Percentiles rank a stretch among this genome's conserved stretches.
These are phyloP conservation scores for Bonnemaisonia californica DNA, from an alignment of 31 red algal species.

Conservation along the genomic window DNA sequence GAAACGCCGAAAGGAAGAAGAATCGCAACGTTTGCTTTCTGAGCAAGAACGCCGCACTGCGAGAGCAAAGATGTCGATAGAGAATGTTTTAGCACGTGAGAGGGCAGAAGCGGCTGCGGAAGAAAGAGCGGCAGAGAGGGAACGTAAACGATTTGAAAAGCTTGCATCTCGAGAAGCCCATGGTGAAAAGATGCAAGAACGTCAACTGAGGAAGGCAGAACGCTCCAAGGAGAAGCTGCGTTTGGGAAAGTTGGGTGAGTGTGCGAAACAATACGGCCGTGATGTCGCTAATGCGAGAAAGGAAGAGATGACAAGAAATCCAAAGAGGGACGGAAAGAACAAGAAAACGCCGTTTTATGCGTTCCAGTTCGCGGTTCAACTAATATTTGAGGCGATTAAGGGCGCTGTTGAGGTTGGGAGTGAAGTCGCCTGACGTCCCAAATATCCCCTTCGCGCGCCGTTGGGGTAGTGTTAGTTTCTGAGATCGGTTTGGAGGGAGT, in stretches of 20 bases:
- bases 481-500: too few relatives aligned
- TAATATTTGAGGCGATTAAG: not conserved
- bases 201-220: not conserved
- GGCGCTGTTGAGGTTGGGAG: not conserved
- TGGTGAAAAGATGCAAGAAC: not conserved
- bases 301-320: not conserved
- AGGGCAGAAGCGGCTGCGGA: conserved; percentile 2
- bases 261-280: not conserved
- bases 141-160: conserved; percentile 1
- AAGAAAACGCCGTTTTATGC: not conserved
- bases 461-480: too few relatives aligned
- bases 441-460: too few relatives aligned
- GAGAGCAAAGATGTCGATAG: not conserved
- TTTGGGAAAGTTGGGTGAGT: not conserved
- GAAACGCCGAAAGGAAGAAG: not conserved
- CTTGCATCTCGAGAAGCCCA: not conserved
- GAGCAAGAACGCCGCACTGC: not conserved
- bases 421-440: not conserved
- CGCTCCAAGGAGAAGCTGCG: not conserved
- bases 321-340: not conserved
- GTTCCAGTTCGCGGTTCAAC: not conserved
- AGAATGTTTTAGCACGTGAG: not conserved
- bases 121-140: not conserved
- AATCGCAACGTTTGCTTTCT: not conserved
- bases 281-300: not conserved